Base-by-base conservation (phyloP, 768 basidiomycete species). In the Serendipita sp. region DNA sequence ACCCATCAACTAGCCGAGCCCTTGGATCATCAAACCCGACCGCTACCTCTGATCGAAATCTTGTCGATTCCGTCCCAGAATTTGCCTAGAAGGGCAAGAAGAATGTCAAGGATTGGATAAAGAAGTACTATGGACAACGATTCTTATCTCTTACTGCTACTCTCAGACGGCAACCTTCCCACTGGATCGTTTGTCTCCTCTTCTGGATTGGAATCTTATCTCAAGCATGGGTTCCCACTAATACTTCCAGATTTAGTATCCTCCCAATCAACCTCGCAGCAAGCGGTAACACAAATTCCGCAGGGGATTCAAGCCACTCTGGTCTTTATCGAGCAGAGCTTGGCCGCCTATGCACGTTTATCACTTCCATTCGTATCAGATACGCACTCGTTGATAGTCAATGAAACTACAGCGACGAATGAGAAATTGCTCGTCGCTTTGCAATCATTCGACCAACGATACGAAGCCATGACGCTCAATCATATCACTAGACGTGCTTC, bases 181-280 rank as follows among this genome's bases (percentile, higher is more conserved):
- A 98, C 95, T 0, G 96, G 96, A 40, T 87, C 95, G 1, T 99
- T 99, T 73, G 90, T 97, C 65, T 90, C 94, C 0, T 96, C 93
- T 0, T 82, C 90, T 2, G 95, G 95, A 1, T 80, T 98, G 66
- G 95, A 99, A 70, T 91, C 92, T 3, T 93, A 84, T 71, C 75
- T 83, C 44, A 85, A 87, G 31, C 96, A 99, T 72, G 96, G 92
- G 0, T 88, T 94, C 70, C 66, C 77, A 37, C 64, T 69, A 2
- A 4, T 60, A 4, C 1, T n/a, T 11, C 55, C 16, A 23, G 13
- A 27, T 36, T 67, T 76, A 15, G 70, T 78, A 0, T 67, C 67
- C 55, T 71, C 62, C 67, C 74, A 68, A 65, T 71, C 63, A 62
- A 67, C 70, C 62, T 69, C 73, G 6, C 66, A 72, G n/a, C 80